A percentile compares a stretch with the other conserved stretches of the same genome.
These are phyloP conservation scores for Butyriboletus regius DNA, from an alignment of 1,284 basidiomycete genomes.

Conservation along the genomic window DNA sequence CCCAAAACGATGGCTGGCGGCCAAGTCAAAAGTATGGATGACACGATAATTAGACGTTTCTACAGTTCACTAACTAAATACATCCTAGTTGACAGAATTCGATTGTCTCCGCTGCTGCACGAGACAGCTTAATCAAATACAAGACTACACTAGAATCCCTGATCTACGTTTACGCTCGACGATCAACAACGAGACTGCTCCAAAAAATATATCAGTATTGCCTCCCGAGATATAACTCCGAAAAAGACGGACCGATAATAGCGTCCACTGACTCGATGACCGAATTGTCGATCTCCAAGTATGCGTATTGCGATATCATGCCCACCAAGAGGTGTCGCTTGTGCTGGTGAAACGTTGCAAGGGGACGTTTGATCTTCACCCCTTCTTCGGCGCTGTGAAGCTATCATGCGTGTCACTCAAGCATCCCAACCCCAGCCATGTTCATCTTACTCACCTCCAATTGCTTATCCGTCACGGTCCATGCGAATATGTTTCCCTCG, in stretches of 20 bases:
- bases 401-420: constrained; percentile 5
- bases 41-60: background rate
- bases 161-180: constrained; percentile 16
- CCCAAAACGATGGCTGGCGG: constrained; percentile 52
- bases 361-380: constrained; percentile 10
- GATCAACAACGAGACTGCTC: constrained; percentile 21
- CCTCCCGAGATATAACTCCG: background rate
- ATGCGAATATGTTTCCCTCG: constrained; percentile 20
- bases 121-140: background rate
- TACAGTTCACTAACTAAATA: constrained; percentile 7
- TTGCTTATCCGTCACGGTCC: constrained; percentile 8
- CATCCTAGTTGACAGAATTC: constrained; percentile 15
- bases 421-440: background rate
- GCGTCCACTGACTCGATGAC: constrained; percentile 35
- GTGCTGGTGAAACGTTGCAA: constrained; percentile 36
- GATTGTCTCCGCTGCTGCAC: background rate
- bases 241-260: constrained; percentile 31
- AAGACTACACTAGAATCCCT: constrained; percentile 4
- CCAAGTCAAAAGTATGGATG: constrained; percentile 19
- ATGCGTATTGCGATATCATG: constrained; percentile 35
- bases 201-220: constrained; percentile 3
- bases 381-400: constrained; percentile 13
- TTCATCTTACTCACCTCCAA: constrained; percentile 11
- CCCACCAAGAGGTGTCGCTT: constrained; percentile 35
- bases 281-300: constrained; percentile 35